Evolutionary conservation across 2,329 filamentous ascomycete genomes (phyloP), one percentile per base, ranked within the genome.

Genomic region (Phyllosticta citrichinensis): DNA sequence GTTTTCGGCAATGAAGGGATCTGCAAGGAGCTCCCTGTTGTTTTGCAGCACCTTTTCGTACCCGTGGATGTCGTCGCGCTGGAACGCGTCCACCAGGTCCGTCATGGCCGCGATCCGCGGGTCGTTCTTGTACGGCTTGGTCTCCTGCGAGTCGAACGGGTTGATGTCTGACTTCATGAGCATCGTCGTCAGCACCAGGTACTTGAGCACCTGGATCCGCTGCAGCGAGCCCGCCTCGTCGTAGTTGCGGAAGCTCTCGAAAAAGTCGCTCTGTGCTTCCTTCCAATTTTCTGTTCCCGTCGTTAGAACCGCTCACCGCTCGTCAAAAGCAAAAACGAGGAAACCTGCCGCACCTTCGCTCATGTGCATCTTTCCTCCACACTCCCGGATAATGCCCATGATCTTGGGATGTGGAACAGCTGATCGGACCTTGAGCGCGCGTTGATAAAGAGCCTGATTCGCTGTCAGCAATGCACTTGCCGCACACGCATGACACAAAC

Each of bases 351-450:
- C 74, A 75, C 77, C 77, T 80, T 99, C 94, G 74, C 89, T 94
- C 94, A 99, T 97, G 78, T 97, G 92, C 94, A 99, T 99, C 80
- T 99, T 99, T 68, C 94, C 94, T 69, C 94, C 94, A 73, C 94
- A 99, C 77, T 99, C 94, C 60, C 93, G 88, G 71, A 99, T 99
- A 73, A 99, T 93, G 57, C 94, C 94, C 91, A 97, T 97, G 73
- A 99, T 96, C 77, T 96, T 96, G 62, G 94, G 94, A 76, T 99
- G 94, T 50, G 94, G 93, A 12, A 99, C 94, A 0, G 94, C 94
- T n/a, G 94, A 97, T 64, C 91, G 87, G 60, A 99, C 93, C 65
- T 88, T 88, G 56, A 99, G 82, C 5, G 94, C 94, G 63, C 89
- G 87, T 73, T 96, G 88, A 74, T 97, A 99, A 17, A 97, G 81